These are phyloP conservation scores for Mycena haematopus DNA, from an alignment of 768 basidiomycete genomes.

Conservation along the genomic window DNA sequence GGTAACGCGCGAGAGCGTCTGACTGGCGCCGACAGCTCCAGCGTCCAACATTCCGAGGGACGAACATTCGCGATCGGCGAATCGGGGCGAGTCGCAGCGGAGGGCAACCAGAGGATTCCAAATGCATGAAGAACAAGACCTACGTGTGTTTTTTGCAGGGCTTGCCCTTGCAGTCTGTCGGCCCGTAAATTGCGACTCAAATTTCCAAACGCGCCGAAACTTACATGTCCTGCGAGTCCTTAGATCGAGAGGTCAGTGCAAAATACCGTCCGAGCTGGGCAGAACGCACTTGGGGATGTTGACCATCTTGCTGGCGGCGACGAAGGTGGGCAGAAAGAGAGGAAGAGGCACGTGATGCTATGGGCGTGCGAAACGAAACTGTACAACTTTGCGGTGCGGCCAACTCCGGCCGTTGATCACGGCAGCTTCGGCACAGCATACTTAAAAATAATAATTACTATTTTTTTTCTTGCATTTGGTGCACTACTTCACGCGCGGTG, in stretches of 20 bases:
- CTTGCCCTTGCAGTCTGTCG: constrained; percentile 92
- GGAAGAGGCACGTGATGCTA: not conserved
- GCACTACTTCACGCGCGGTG: no score
- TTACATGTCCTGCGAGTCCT: constrained; percentile 96
- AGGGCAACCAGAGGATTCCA: not conserved
- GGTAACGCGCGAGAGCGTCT: not conserved
- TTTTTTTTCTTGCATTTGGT: no score
- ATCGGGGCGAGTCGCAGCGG: not conserved
- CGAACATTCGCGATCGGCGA: not conserved
- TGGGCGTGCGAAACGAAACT: not conserved
- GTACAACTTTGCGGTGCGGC: not conserved
- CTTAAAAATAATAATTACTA: no score
- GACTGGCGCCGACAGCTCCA: no score
- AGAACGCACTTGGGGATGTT: constrained; percentile 89
- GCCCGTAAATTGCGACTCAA: constrained; percentile 12
- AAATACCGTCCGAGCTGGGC: not conserved
- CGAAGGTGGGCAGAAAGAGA: constrained; percentile 33
- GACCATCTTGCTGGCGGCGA: constrained; percentile 73
- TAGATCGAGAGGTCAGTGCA: constrained; percentile 26
- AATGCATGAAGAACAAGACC: constrained; percentile 37
- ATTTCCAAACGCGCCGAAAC: constrained; percentile 35
- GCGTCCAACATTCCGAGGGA: not conserved
- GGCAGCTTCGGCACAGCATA: no score
- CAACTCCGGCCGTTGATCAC: no score
- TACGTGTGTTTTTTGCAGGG: constrained; percentile 97